phyloP scores from a whole-genome alignment of 2,329 filamentous ascomycete species.

The Colletotrichum ledebouriae region DNA sequence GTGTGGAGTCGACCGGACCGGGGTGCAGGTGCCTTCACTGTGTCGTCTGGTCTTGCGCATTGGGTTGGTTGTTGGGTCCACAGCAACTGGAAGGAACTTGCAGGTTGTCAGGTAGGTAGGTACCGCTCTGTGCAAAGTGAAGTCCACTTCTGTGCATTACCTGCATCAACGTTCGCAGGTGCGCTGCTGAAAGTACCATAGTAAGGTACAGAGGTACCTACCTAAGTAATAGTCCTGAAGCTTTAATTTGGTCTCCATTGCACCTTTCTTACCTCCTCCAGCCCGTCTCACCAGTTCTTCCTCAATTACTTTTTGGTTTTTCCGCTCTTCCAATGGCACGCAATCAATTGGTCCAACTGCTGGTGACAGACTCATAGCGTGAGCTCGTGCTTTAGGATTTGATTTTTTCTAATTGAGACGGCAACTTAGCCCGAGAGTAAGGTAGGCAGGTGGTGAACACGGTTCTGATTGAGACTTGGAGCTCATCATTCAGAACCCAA shows the following conservation, averaged over 20 bases:
- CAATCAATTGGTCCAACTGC: conserved; percentile 36
- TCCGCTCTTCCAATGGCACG: not conserved
- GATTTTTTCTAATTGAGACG: conserved; percentile 28
- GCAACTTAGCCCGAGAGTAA: conserved; percentile 32
- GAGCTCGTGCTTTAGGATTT: conserved; percentile 5
- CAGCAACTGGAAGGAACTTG: too few relatives aligned
- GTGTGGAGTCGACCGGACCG: conserved; percentile 36
- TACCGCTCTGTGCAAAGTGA: too few relatives aligned
- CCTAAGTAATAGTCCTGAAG: not conserved
- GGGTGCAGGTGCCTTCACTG: not conserved
- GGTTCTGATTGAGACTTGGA: conserved; percentile 1
- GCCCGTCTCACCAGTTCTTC: conserved; percentile 8
- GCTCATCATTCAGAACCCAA: conserved; percentile 8
- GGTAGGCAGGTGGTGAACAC: conserved; percentile 8
- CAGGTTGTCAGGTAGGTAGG: too few relatives aligned
- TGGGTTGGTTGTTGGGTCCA: too few relatives aligned
- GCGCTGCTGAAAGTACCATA: not conserved
- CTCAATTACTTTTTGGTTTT: not conserved
- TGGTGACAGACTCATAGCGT: conserved; percentile 27
- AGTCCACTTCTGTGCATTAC: not conserved
- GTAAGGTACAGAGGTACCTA: not conserved
- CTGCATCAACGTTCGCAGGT: not conserved
- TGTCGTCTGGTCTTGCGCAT: too few relatives aligned
- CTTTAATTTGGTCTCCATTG: not conserved
- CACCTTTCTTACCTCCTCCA: conserved; percentile 14